Conservation (phyloP, 2,329 filamentous ascomycete species). For the Cladosporium halotolerans region DNA sequence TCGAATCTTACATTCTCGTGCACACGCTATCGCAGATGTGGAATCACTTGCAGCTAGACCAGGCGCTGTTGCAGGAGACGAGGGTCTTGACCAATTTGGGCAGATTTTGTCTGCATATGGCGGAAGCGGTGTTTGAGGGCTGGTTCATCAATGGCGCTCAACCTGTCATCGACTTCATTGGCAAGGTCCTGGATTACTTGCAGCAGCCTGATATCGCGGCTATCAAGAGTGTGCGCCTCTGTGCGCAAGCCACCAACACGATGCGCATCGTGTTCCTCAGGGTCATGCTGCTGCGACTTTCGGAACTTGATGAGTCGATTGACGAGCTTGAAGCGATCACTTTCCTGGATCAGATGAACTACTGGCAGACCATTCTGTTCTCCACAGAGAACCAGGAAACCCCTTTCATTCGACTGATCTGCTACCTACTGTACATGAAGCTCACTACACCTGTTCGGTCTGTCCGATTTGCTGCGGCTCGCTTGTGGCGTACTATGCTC, state of each 20-base stretch:
- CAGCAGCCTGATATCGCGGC: slow-evolving; percentile 75
- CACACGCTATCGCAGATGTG: slow-evolving; percentile 67
- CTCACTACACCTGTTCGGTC: slow-evolving; percentile 63
- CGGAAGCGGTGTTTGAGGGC: slow-evolving; percentile 88
- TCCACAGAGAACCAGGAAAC: slow-evolving; percentile 70
- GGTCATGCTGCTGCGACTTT: slow-evolving; percentile 72
- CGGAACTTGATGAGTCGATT: slow-evolving; percentile 67
- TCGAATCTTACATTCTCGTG: slow-evolving; percentile 81
- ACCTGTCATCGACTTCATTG: slow-evolving; percentile 76
- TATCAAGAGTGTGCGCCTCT: slow-evolving; percentile 85
- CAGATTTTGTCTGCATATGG: slow-evolving; percentile 71
- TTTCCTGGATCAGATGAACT: slow-evolving; percentile 79
- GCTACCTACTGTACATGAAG: slow-evolving; percentile 88
- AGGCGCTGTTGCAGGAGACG: slow-evolving; percentile 70
- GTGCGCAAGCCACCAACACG: slow-evolving; percentile 70
- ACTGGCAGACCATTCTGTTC: slow-evolving; percentile 92
- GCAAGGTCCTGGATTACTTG: slow-evolving; percentile 78
- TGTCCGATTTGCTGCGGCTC: slow-evolving; percentile 70
- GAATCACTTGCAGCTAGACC: slow-evolving; percentile 63
- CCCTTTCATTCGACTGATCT: slow-evolving; percentile 78
- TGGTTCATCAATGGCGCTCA: slow-evolving; percentile 92
- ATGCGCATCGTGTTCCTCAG: slow-evolving; percentile 74
- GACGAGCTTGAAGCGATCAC: slow-evolving; percentile 58
- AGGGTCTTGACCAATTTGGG: slow-evolving; percentile 80
- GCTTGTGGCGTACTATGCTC: slow-evolving; percentile 83